Base-by-base conservation (phyloP, 2,329 filamentous ascomycete species). In the Trichoderma pleuroti region DNA sequence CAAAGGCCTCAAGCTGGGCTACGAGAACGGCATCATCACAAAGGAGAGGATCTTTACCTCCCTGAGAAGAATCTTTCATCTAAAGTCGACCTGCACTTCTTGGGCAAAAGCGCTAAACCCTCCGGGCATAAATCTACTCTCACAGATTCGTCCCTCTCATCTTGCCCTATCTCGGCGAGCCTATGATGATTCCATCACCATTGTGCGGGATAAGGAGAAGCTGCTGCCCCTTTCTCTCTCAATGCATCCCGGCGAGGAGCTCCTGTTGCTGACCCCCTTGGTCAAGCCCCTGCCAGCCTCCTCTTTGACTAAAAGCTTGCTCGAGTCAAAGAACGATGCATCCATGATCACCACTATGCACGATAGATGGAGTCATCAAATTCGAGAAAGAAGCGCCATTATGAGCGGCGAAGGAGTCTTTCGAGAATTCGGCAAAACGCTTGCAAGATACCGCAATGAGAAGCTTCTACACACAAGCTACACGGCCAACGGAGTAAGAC, bases 401-500 rank as follows among this genome's bases (percentile, higher is more conserved):
- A 93, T 97, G 91, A 97, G 92, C 74, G 95, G 95, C 32, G 95
- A 98, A 81, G 91, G 92, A 34, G 94, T 98, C 0, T 98, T 98
- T 76, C 87, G 93, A 75, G 94, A 97, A 78, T 86, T 98, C 28
- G 95, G 95, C 1, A 89, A 93, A 75, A 93, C 93, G 8, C 83
- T 98, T n/a, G 94, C 95, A 12, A 87, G 95, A 66, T 92, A 94
- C 74, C 86, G 94, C 26, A 93, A 92, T 75, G 93, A 94, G 24
- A 93, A 96, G 76, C 88, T 98, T 7, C 84, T 98, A 18, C 94
- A 98, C 79, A 97, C 95, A 1, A 98, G 94, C 14, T 98, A 98
- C 78, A 98, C 95, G 0, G 93, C 94, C 1, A 97, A 97, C 75
- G 94, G 94, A 16, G 91, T 98, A 4, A 87, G 94, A 46, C 94